These are phyloP conservation scores for Aspergillus pseudoterreus DNA, from an alignment of 2,329 filamentous ascomycete genomes.

Conservation along the genomic window DNA sequence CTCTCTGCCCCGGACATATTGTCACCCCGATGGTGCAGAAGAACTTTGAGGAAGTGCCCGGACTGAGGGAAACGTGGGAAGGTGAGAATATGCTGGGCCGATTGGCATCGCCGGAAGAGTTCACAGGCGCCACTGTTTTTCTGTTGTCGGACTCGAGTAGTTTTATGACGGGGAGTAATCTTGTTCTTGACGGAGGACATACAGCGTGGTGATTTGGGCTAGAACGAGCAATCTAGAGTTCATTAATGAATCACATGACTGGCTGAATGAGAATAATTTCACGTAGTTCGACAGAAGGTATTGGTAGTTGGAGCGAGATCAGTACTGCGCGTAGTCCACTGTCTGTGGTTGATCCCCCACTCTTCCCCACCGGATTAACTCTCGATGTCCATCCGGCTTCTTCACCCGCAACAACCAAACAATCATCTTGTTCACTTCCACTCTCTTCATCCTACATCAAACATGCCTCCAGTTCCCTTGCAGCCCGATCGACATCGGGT, in stretches of 20 bases:
- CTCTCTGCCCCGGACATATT: conserved; percentile 45
- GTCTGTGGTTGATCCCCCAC: no score
- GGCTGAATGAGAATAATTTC: no score
- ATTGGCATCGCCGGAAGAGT: conserved; percentile 1
- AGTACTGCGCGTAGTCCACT: no score
- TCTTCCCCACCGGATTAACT: no score
- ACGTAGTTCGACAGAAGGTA: no score
- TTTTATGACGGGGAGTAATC: conserved; percentile 3
- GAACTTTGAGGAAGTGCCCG: conserved; percentile 54
- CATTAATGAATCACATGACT: no score
- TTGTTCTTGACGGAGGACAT: conserved; percentile 4
- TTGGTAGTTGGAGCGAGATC: no score
- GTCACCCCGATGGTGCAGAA: conserved; percentile 73
- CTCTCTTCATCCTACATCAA: neutral
- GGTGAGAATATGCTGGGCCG: conserved; percentile 6
- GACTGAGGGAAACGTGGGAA: conserved; percentile 4
- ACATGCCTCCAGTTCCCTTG: conserved; percentile 38
- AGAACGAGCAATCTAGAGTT: neutral
- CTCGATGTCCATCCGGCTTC: no score
- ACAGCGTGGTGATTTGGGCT: neutral
- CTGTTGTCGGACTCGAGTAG: conserved; percentile 2
- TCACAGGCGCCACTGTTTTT: neutral
- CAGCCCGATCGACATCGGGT: conserved; percentile 32
- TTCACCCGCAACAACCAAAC: neutral
- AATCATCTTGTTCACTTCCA: neutral